Evolutionary conservation across 805 yeast genomes (phyloP), one percentile per base, ranked within the genome.

Genomic region (Wickerhamiella occidentalis): DNA sequence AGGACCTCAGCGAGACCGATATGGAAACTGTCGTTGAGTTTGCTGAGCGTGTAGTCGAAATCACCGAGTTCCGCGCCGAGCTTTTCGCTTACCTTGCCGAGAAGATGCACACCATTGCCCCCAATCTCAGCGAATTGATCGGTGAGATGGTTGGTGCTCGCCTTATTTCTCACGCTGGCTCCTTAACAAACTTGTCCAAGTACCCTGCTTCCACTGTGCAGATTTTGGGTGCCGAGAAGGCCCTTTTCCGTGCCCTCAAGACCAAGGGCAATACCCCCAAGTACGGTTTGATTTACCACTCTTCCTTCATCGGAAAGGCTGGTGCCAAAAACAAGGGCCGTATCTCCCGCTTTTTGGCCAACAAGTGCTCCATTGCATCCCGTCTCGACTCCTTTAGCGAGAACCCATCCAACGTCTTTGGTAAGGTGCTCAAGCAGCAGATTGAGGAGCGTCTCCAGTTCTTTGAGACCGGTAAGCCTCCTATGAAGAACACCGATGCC

Each of bases 91-190:
- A 92, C 72, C 74, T 92, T 66, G 78, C 85, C 55, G 95, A 88
- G 59, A 92, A 92, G 75, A 92, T 92, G 98, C 82, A 85, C 75
- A 79, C 86, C 52, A 96, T 92, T 65, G 98, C 98, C 55, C 98
- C 98, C 59, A 92, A 92, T 70, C 76, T 92, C 66, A 80, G 95
- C 45, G 95, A 90, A 67, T 79, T 92, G 67, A 90, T 92, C 64
- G 98, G 98, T 68, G 98, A 92, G 74, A 92, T 90, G 67, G 95
- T 92, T 58, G 98, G 98, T 72, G 98, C 98, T 45, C 79, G 98
- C 70, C 78, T 92, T 62, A 92, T 92, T 58, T 90, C 98, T 52
- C 97, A 92, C 63, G 96, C 98, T 55, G 98, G 98, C 70, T 87
- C 96, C 59, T 77, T 92, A 67, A 88, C 96, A 56, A 90, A 84